Evolutionary conservation across 495 filamentous ascomycete genomes (phyloP).

Genomic region (Xylaria grammica): DNA sequence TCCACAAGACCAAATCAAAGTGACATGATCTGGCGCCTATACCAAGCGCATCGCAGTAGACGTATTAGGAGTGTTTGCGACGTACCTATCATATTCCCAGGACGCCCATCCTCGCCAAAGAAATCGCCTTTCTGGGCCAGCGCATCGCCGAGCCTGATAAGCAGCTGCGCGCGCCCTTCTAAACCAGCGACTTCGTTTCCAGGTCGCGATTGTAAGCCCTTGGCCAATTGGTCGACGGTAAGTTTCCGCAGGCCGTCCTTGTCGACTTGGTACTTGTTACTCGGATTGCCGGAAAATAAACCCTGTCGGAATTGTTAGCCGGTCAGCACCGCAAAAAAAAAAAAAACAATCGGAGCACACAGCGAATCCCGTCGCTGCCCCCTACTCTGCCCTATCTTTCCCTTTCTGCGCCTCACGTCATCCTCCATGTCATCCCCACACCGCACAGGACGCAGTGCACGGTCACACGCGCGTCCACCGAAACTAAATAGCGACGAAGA

Average conservation of each 20-base stretch:
- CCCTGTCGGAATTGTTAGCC: slow-evolving; percentile 58
- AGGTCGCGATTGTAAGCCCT: slow-evolving; percentile 82
- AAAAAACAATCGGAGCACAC: too few relatives aligned
- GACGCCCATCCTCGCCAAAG: slow-evolving; percentile 83
- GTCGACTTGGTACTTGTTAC: slow-evolving; percentile 88
- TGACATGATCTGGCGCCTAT: too few relatives aligned
- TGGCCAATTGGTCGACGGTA: slow-evolving; percentile 70
- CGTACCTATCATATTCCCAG: slow-evolving; percentile 94
- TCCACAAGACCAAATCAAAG: too few relatives aligned
- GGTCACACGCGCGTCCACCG: neutral
- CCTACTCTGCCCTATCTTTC: neutral
- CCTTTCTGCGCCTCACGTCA: neutral
- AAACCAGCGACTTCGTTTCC: slow-evolving; percentile 85
- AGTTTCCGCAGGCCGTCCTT: slow-evolving; percentile 77
- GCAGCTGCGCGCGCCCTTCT: slow-evolving; percentile 81
- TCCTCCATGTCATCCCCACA: neutral
- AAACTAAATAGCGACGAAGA: neutral
- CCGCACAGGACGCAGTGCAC: neutral
- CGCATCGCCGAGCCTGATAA: slow-evolving; percentile 77
- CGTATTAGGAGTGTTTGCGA: slow-evolving; percentile 1
- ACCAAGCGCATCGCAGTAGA: neutral
- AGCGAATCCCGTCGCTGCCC: neutral
- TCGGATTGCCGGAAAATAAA: slow-evolving; percentile 83
- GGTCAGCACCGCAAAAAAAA: neutral
- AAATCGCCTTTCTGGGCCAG: slow-evolving; percentile 76